phyloP scores from a whole-genome alignment of 140 eudicot genomes.

The Anethum foeniculum region DNA sequence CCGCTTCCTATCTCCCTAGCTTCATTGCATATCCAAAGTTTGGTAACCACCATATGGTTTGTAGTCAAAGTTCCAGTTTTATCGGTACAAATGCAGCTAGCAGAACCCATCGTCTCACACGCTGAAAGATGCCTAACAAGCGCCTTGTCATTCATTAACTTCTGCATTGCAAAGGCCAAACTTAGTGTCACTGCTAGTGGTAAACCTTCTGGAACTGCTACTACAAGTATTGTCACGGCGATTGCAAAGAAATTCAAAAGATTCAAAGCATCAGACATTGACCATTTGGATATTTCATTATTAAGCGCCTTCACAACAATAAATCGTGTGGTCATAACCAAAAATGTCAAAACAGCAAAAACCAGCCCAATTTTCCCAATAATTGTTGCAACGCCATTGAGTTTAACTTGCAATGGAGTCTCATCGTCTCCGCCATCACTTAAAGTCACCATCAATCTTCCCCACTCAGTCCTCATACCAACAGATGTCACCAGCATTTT shows the following conservation, averaged over 20 bases:
- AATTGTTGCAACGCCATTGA: slow-evolving; percentile 83
- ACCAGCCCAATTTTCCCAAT: slow-evolving; percentile 79
- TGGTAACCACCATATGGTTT: slow-evolving; percentile 80
- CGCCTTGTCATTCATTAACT: slow-evolving; percentile 70
- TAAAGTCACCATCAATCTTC: slow-evolving; percentile 68
- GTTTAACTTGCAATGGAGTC: slow-evolving; percentile 84
- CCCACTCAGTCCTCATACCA: slow-evolving; percentile 95
- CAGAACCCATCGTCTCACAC: slow-evolving; percentile 94
- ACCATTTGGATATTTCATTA: slow-evolving; percentile 43
- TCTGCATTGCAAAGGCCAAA: slow-evolving; percentile 89
- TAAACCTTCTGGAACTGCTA: slow-evolving; percentile 94
- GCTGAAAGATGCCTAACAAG: slow-evolving; percentile 85
- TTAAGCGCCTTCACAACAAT: slow-evolving; percentile 29
- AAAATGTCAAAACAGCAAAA: slow-evolving; percentile 63
- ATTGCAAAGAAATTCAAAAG: slow-evolving; percentile 69
- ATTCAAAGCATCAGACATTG: slow-evolving; percentile 38
- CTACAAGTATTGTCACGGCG: slow-evolving; percentile 85
- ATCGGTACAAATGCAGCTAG: slow-evolving; percentile 75
- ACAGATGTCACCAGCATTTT: slow-evolving; percentile 75
- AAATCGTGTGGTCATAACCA: slow-evolving; percentile 50
- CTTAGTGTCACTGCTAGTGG: slow-evolving; percentile 89
- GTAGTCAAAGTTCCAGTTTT: slow-evolving; percentile 92
- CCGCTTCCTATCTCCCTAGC: slow-evolving; percentile 24
- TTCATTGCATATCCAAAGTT: slow-evolving; percentile 59
- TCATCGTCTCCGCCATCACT: slow-evolving; percentile 89